Conservation (phyloP, 495 filamentous ascomycete genomes). For the Lepraria neglecta region DNA sequence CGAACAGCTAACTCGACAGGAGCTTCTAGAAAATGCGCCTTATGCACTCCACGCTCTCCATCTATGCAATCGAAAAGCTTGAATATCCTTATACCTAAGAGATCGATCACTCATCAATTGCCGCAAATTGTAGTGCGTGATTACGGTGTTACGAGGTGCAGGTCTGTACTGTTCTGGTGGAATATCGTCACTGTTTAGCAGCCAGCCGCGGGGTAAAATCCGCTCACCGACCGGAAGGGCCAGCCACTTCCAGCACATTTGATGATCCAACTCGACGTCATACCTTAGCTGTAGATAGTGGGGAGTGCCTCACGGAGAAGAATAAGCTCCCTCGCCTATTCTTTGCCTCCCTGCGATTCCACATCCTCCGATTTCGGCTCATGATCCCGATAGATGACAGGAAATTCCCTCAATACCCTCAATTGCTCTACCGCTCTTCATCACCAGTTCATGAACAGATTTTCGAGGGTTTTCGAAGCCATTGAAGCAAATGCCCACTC, state of each 20-base stretch:
- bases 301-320: neutral
- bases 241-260: neutral
- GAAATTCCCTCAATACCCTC: constrained; percentile 17
- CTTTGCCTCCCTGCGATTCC: neutral
- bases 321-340: neutral
- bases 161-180: neutral
- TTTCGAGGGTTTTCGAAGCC: neutral
- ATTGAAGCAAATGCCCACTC: neutral
- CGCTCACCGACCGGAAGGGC: neutral
- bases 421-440: neutral
- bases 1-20: neutral
- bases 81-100: neutral
- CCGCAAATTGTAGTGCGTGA: neutral
- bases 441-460: neutral
- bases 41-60: neutral
- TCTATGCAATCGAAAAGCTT: neutral
- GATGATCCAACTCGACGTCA: constrained; percentile 11
- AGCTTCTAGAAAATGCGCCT: constrained; percentile 3
- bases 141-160: constrained; percentile 7
- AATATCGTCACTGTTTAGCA: constrained; percentile 3
- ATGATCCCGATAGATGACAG: neutral
- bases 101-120: neutral
- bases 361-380: constrained; percentile 3
- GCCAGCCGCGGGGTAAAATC: constrained; percentile 16
- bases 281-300: neutral